Evolutionary conservation across 176 grass and related monocot genomes (phyloP).

Genomic region (Aegilops sharonensis): DNA sequence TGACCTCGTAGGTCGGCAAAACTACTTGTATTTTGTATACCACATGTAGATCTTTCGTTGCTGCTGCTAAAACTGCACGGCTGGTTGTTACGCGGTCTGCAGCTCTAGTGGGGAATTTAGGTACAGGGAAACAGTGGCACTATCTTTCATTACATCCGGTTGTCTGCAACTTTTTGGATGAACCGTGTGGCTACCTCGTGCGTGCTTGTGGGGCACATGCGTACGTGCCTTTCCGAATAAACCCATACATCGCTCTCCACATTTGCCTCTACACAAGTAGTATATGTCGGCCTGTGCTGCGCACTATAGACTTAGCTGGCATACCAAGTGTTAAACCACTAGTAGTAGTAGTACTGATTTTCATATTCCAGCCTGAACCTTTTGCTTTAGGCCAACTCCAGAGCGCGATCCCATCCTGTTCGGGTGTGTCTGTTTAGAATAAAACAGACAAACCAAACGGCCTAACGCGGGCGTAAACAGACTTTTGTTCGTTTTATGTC

Average conservation of each 20-base stretch:
- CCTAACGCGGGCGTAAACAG: too few species aligned
- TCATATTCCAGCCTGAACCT: neutral
- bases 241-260: neutral
- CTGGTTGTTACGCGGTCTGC: neutral
- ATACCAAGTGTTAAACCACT: neutral
- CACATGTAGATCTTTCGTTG: neutral
- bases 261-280: neutral
- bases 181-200: neutral
- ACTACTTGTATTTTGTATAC: too few species aligned
- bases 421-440: too few species aligned
- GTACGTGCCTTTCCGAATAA: neutral
- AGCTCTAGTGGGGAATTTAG: constrained; percentile 33
- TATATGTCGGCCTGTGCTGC: neutral
- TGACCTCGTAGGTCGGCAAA: neutral
- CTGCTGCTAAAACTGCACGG: neutral
- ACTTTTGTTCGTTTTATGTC: too few species aligned
- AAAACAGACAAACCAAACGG: too few species aligned
- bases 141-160: neutral
- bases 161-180: neutral
- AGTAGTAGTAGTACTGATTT: neutral
- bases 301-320: neutral
- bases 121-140: neutral
- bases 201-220: neutral
- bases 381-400: neutral
- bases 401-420: too few species aligned